Conservation (phyloP, 208 protist species). For the Trypanosoma mega region DNA sequence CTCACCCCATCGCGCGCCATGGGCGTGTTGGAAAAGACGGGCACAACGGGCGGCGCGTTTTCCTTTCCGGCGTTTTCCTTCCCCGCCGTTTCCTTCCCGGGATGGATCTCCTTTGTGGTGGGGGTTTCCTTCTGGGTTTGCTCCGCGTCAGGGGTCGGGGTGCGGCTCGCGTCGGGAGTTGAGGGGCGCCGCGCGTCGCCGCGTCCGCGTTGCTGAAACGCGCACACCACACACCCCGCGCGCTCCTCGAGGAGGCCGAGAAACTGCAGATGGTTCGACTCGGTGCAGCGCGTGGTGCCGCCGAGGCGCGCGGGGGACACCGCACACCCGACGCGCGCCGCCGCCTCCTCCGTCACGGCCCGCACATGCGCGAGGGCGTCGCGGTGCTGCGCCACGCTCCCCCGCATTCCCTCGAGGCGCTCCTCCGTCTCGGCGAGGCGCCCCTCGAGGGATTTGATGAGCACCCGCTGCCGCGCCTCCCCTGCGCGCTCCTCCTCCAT, state of each 20-base stretch:
- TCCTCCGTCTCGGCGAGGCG: constrained; percentile 83
- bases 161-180: too few relatives aligned
- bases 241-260: constrained; percentile 92
- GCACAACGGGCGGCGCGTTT: constrained; percentile 40
- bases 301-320: constrained; percentile 9
- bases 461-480: constrained; percentile 62
- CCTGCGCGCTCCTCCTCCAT: constrained; percentile 81
- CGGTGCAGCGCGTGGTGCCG: constrained; percentile 51
- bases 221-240: constrained; percentile 73
- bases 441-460: constrained; percentile 90
- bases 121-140: too few relatives aligned
- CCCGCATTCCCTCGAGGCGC: constrained; percentile 67
- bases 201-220: constrained; percentile 55
- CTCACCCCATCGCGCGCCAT: constrained; percentile 56
- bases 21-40: constrained; percentile 40
- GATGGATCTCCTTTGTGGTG: too few relatives aligned
- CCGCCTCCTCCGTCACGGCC: constrained; percentile 77
- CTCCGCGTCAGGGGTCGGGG: too few relatives aligned
- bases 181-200: constrained; percentile 7
- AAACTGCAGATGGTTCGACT: constrained; percentile 86
- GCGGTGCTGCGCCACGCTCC: constrained; percentile 44
- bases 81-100: too few relatives aligned
- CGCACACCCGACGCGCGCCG: constrained; percentile 67
- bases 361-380: constrained; percentile 64
- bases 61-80: constrained; percentile 23